Percentiles rank a stretch among this genome's conserved stretches.
These are phyloP conservation scores for Diaporthe citrichinensis DNA, from an alignment of 2,329 filamentous ascomycete genomes.

Conservation along the genomic window DNA sequence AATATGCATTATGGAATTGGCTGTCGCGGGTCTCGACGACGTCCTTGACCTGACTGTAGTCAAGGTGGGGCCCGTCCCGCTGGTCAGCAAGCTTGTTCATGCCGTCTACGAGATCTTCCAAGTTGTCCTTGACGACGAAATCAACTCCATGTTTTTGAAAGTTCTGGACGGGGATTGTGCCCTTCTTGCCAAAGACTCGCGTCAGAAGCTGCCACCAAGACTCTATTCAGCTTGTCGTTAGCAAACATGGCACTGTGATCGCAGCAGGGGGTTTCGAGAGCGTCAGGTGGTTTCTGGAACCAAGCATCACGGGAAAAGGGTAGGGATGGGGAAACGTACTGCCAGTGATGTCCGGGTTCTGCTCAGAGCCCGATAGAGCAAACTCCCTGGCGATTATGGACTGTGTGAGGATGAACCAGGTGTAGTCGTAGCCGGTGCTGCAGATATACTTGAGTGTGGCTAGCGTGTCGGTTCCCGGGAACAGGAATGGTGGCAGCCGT, in stretches of 20 bases:
- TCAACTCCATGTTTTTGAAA: conserved; percentile 72
- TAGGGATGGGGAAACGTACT: conserved; percentile 46
- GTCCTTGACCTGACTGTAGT: conserved; percentile 59
- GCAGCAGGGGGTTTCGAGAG: neutral
- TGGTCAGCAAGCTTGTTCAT: conserved; percentile 71
- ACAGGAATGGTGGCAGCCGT: conserved; percentile 69
- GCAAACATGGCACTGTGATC: neutral
- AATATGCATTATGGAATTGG: conserved; percentile 69
- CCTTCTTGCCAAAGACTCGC: conserved; percentile 66
- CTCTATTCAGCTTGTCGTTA: conserved; percentile 49
- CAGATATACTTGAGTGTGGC: conserved; percentile 72
- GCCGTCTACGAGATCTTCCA: conserved; percentile 67
- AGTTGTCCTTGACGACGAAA: conserved; percentile 70
- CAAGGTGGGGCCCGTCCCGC: conserved; percentile 62
- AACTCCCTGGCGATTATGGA: conserved; percentile 74
- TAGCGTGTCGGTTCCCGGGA: conserved; percentile 70
- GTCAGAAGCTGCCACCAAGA: conserved; percentile 66
- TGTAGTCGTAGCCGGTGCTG: conserved; percentile 73
- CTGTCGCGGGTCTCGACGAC: conserved; percentile 67
- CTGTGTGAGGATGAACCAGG: conserved; percentile 73
- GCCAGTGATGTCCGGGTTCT: conserved; percentile 72
- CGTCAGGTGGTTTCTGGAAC: neutral
- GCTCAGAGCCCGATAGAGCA: conserved; percentile 73
- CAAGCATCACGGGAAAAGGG: neutral
- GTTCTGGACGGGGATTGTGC: conserved; percentile 68